Evolutionary conservation across 208 protist species (phyloP), one percentile per base, ranked within the genome.

Genomic region (Leishmania arabica): DNA sequence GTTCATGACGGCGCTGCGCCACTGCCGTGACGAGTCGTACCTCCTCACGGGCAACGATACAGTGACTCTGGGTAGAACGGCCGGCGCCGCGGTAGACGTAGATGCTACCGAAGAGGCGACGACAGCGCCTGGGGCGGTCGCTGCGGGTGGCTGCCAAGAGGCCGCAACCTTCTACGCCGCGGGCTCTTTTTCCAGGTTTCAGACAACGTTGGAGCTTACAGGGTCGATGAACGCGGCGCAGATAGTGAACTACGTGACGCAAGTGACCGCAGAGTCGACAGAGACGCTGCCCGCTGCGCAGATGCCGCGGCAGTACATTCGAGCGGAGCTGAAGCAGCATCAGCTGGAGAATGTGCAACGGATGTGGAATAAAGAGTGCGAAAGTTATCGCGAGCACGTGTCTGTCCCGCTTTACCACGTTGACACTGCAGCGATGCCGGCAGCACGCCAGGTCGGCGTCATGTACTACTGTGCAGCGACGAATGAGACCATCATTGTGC

Each of bases 301-400:
- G 3, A 68, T 87, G 24, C 81, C 87, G 7, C 80, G n/a, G 27
- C 51, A 79, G 62, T 82, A 81, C 78, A 91, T 91, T 62, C 68
- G 82, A 45, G 85, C 80, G 5, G 49, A 70, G 13, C 81, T 92
- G 51, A 88, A 91, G 72, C 85, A 74, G 19, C 89, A 92, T 72
- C 89, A 91, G 53, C 78, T 89, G 17, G 85, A 91, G 73, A 85
- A 86, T 69, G 79, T 92, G 64, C 84, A 84, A 42, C 81, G 78
- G 83, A 90, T 91, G 82, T 86, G 76, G 47, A 77, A 56, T 34
- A 86, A 84, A 51, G 89, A 92, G 72, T 75, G 66, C 34, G 64
- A 78, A 19, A 82, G 79, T 24, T 82, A 85, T 54, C 54, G 74
- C 42, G 81, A 89, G 79, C 86, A 81, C 64, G 76, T 85, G n/a